Evolutionary conservation across 2,329 filamentous ascomycete species (phyloP).

Genomic region (Cladosporium sp.): DNA sequence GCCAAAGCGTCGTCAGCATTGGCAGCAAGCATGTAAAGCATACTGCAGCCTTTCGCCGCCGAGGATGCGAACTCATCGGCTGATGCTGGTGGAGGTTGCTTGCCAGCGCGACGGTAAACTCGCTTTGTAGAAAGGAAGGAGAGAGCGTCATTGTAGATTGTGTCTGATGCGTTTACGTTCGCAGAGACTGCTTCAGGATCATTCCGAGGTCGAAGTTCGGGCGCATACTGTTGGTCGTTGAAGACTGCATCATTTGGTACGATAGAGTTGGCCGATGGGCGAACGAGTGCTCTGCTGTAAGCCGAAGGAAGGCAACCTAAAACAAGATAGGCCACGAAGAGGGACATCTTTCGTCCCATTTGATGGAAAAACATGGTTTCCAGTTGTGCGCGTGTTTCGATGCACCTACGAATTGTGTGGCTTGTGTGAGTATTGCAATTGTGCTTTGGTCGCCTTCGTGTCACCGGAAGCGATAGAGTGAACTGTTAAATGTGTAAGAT

Average conservation of each 20-base stretch:
- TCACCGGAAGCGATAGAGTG: background rate
- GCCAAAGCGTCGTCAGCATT: slow-evolving; percentile 3
- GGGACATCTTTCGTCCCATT: background rate
- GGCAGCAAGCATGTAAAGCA: slow-evolving; percentile 12
- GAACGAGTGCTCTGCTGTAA: background rate
- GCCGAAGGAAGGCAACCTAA: background rate
- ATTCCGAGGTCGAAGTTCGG: background rate
- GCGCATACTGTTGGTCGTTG: background rate
- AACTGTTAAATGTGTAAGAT: background rate
- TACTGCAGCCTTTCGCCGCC: slow-evolving; percentile 3
- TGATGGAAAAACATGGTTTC: background rate
- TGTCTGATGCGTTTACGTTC: background rate
- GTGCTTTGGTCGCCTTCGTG: background rate
- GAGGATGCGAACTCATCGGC: background rate
- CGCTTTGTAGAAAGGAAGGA: background rate
- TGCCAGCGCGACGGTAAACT: background rate
- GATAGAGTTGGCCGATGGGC: background rate
- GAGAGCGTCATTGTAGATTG: background rate
- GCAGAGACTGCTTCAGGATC: background rate
- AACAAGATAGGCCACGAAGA: background rate
- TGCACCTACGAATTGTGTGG: background rate
- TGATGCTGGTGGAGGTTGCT: background rate
- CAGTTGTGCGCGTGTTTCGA: background rate
- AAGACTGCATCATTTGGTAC: background rate
- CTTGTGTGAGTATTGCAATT: background rate